Base-by-base conservation (phyloP, 495 filamentous ascomycete genomes). In the Aspergillus taichungensis region DNA sequence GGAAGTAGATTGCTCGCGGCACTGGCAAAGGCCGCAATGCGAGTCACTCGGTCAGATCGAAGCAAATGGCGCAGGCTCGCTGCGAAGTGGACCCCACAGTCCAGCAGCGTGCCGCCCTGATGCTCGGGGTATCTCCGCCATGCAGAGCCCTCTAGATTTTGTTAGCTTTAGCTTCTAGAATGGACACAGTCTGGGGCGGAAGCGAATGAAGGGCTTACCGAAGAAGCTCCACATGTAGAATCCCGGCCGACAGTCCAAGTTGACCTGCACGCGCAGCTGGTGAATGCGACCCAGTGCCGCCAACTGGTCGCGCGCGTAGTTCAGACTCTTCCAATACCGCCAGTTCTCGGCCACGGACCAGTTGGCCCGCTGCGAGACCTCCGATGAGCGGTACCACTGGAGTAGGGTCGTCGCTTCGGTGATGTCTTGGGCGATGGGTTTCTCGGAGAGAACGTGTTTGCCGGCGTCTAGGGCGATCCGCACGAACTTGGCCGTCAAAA, bases 381-480 rank as follows among this genome's bases (percentile, higher is more conserved):
- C 31, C 13, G 59, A 24, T 4, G 18, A 64, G 40, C 72, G 58
- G 46, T 79, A 83, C 68, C 73, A 82, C 6, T 67, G 49, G 30
- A 84, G 65, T 27, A 88, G 66, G 29, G 72, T 63, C 13, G 60
- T 59, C 1, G 79, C 84, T 1, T 72, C 59, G 2, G 63, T 60
- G 27, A 84, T 49, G 52, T 83, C 73, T 45, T 71, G 64, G 0
- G 82, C 80, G 24, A 86, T 69, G 24, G 84, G 84, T 56, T 88
- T 88, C 59, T 88, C 85, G 8, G 77, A 77, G 0, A 87, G 61
- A 8, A 87, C 84, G 57, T 85, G 81, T 50, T 88, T 88, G 27
- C 80, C 78, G 4, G 80, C 80, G 1, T 59, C 49, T 6, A 88
- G 66, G 5, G 80, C 55, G 8, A 38, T 30, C 8, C 43, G 42